A percentile compares a stretch with the other conserved stretches of the same genome.
phyloP scores from a whole-genome alignment of 2,329 filamentous ascomycete species.

The Aspergillus caelatus region DNA sequence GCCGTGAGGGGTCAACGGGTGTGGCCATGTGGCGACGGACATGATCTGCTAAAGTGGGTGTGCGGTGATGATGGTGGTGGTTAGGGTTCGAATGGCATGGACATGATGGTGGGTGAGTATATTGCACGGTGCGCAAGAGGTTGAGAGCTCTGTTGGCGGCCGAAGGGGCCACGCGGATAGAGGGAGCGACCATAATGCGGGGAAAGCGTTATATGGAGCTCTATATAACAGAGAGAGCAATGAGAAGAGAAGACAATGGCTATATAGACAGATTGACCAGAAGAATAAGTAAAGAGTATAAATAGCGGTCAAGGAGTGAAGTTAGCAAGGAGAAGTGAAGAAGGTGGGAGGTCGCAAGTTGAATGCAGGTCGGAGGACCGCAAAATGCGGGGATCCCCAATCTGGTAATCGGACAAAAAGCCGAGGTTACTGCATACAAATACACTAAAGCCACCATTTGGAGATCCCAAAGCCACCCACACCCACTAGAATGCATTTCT shows the following conservation, averaged over 20 bases:
- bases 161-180: slow-evolving; percentile 49
- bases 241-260: not conserved
- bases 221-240: not conserved
- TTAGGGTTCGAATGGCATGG: slow-evolving; percentile 91
- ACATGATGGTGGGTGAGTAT: slow-evolving; percentile 81
- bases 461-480: not conserved
- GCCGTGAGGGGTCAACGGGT: slow-evolving; percentile 68
- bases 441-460: not conserved
- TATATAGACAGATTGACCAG: not conserved
- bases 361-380: slow-evolving; percentile 3
- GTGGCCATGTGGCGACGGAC: slow-evolving; percentile 70
- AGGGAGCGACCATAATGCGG: slow-evolving; percentile 38
- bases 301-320: not conserved
- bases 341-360: slow-evolving; percentile 1
- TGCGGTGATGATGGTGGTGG: slow-evolving; percentile 73
- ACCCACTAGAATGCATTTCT: not conserved
- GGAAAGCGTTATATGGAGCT: not conserved
- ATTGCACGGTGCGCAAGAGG: slow-evolving; percentile 86
- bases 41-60: slow-evolving; percentile 53
- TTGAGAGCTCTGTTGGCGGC: slow-evolving; percentile 54
- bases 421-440: slow-evolving; percentile 20
- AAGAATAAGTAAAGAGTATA: not conserved
- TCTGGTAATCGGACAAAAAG: slow-evolving; percentile 26
- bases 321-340: not conserved
- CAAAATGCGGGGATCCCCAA: slow-evolving; percentile 25